A percentile compares a stretch with the other conserved stretches of the same genome.
Evolutionary conservation across 2,329 filamentous ascomycete genomes (phyloP).

Genomic region (Fusarium siculi): DNA sequence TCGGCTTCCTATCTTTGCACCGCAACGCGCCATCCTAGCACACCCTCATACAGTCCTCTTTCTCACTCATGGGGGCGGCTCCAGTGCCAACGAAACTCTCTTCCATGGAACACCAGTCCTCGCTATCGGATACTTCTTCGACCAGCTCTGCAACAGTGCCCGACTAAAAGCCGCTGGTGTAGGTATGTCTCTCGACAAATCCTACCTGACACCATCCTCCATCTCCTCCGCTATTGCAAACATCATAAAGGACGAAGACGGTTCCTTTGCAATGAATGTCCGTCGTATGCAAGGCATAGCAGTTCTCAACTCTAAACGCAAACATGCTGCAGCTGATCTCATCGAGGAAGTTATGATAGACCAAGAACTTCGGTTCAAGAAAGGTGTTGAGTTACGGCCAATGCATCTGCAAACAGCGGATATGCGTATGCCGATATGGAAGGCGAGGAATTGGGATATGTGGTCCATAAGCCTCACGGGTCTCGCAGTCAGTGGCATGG

Average conservation of each 20-base stretch:
- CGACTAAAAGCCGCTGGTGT: conserved; percentile 51
- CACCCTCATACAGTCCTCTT: conserved; percentile 49
- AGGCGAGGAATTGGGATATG: conserved; percentile 54
- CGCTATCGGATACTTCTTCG: conserved; percentile 53
- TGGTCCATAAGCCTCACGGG: conserved; percentile 35
- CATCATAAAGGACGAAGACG: conserved; percentile 46
- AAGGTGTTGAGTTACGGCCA: conserved; percentile 40
- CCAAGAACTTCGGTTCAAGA: conserved; percentile 40
- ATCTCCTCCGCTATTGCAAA: conserved; percentile 44
- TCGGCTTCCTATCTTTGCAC: conserved; percentile 50
- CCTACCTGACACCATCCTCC: conserved; percentile 47
- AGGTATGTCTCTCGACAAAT: conserved; percentile 51
- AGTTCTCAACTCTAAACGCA: conserved; percentile 49
- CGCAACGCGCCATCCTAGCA: conserved; percentile 54
- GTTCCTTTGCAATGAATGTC: conserved; percentile 47
- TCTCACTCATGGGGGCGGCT: conserved; percentile 55
- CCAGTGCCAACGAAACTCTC: conserved; percentile 54
- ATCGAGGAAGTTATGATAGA: conserved; percentile 56
- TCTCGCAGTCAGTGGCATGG: conserved; percentile 8
- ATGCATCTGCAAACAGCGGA: conserved; percentile 59
- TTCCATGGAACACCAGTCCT: conserved; percentile 54
- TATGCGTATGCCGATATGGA: conserved; percentile 53
- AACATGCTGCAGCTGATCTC: conserved; percentile 53
- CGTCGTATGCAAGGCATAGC: conserved; percentile 53
- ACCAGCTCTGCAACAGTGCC: conserved; percentile 53